Base-by-base conservation (phyloP, 2,329 filamentous ascomycete genomes). In the Epicoccum nigrum region DNA sequence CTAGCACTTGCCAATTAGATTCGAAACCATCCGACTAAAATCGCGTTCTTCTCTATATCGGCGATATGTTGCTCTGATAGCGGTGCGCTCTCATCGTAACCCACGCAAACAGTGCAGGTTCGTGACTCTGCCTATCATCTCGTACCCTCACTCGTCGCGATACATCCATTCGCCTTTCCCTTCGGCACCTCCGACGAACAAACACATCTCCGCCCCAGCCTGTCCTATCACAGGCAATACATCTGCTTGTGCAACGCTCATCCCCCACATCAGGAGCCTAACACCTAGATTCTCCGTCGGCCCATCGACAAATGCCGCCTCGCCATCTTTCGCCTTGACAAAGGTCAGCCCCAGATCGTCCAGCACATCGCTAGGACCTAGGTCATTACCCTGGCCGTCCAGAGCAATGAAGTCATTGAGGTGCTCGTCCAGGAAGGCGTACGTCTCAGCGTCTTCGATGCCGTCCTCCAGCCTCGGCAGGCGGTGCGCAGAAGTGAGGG, bases 231-330 rank as follows among this genome's bases (percentile, higher is more conserved):
- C 46, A 7, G 51, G 34, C 16, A 64, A 20, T 5, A 56, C 45
- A 38, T 62, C 61, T 9, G 27, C 50, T 7, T 60, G 55, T 11
- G 45, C 63, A 20, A 67, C 60, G n/a, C 46, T 41, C 56, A 64
- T 62, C 0, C 53, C 65, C 66, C 66, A 69, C 53, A 64, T 63
- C 2, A 64, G 19, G 9, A 65, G 28, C 37, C 59, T 58, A 0
- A 54, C 61, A 1, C 62, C 55, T 8, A 65, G 23, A 12, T 61
- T 55, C 43, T 62, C 58, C 3, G 53, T 57, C 20, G 43, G 43
- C 4, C 49, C 59, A 1, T 43, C 31, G 8, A 64, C 32, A 27
- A 59, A 55, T 19, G 34, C 17, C 12, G 25, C 2, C 20, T 42
- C 35, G 11, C 35, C 52, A 2, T 16, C 19, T 4, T 45, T 37